These are phyloP conservation scores for Cichorium intybus DNA, from an alignment of 140 eudicot genomes.

Conservation along the genomic window DNA sequence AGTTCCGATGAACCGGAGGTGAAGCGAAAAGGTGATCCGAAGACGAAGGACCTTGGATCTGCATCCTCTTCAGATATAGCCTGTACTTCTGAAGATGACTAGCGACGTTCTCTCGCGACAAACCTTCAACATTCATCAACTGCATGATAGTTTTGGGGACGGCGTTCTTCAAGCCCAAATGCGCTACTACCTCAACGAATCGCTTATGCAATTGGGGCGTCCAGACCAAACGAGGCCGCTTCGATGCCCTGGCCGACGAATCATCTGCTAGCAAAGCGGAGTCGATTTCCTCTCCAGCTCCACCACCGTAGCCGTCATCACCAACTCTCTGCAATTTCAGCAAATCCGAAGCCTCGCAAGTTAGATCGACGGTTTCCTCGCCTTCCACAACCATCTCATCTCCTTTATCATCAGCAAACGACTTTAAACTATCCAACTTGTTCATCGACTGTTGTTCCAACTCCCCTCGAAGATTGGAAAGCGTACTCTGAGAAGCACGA, in stretches of 20 bases:
- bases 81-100: slow-evolving; percentile 88
- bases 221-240: slow-evolving; percentile 55
- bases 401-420: slow-evolving; percentile 9
- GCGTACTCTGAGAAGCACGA: slow-evolving; percentile 55
- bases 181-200: slow-evolving; percentile 43
- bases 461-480: slow-evolving; percentile 39
- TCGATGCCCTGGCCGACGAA: slow-evolving; percentile 23
- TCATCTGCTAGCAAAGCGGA: slow-evolving; percentile 20
- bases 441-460: slow-evolving; percentile 1
- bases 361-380: slow-evolving; percentile 32
- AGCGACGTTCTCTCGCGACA: slow-evolving; percentile 63
- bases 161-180: slow-evolving; percentile 43
- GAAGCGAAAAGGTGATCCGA: slow-evolving; percentile 42
- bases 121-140: slow-evolving; percentile 66
- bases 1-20: slow-evolving; percentile 38
- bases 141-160: slow-evolving; percentile 64
- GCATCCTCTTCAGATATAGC: slow-evolving; percentile 69
- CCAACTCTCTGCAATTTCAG: slow-evolving; percentile 15
- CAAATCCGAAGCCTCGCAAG: slow-evolving; percentile 29
- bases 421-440: slow-evolving; percentile 17
- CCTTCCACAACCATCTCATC: slow-evolving; percentile 17
- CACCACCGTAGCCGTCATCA: slow-evolving; percentile 7
- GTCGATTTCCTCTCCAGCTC: slow-evolving; percentile 22
- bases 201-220: slow-evolving; percentile 68
- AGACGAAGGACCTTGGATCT: slow-evolving; percentile 39